Evolutionary conservation across 805 yeast genomes (phyloP).

Genomic region (Kuraishia floccosa): DNA sequence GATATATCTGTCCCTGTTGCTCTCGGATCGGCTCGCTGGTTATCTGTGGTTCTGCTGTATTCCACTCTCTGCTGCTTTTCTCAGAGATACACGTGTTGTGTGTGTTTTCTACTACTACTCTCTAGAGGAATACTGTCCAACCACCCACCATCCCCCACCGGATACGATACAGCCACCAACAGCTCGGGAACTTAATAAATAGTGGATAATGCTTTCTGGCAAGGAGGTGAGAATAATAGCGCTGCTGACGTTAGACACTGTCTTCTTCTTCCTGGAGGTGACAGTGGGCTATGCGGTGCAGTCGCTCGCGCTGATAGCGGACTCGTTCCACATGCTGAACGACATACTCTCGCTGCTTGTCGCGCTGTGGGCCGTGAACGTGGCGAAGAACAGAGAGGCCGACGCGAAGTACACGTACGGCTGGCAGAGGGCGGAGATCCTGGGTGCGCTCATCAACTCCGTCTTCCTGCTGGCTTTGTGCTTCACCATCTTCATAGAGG

Average conservation of each 20-base stretch:
- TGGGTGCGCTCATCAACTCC: conserved; percentile 91
- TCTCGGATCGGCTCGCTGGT: no score
- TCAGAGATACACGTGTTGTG: not conserved
- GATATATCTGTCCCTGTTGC: no score
- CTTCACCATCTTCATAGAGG: conserved; percentile 85
- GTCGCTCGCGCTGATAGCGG: conserved; percentile 90
- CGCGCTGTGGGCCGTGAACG: conserved; percentile 94
- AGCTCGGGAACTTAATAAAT: no score
- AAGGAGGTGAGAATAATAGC: conserved; percentile 68
- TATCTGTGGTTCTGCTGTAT: no score
- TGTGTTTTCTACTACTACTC: no score
- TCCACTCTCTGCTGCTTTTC: not conserved
- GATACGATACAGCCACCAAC: no score
- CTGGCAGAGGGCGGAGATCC: conserved; percentile 94
- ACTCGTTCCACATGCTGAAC: conserved; percentile 95
- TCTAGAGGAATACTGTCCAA: no score
- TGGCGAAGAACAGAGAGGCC: conserved; percentile 70
- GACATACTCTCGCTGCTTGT: conserved; percentile 83
- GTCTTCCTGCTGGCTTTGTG: conserved; percentile 89
- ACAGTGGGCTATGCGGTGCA: conserved; percentile 85
- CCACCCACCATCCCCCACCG: no score
- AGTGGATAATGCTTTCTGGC: conserved; percentile 1
- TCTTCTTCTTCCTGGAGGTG: conserved; percentile 79
- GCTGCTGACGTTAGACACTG: conserved; percentile 63
- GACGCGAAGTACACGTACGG: conserved; percentile 92